phyloP scores from a whole-genome alignment of 1,284 basidiomycete genomes.

The Apiotrichum gracile region DNA sequence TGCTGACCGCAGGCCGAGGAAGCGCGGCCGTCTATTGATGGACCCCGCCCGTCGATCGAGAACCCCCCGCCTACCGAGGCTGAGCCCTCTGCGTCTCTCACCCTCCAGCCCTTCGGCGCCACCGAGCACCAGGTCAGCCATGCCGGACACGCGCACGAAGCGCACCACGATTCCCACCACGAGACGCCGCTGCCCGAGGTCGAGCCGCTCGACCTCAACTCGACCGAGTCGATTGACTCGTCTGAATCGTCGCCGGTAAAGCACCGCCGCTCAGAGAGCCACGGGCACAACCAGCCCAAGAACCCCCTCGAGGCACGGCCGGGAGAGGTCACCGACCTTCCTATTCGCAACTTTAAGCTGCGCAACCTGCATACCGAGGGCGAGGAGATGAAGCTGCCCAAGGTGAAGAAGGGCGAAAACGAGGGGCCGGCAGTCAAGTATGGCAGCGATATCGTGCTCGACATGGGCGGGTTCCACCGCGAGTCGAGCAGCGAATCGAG shows the following conservation, averaged over 20 bases:
- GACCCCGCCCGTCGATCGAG: conserved; percentile 1
- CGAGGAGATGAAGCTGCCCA: conserved; percentile 56
- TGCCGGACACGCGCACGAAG: conserved; percentile 9
- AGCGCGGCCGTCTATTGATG: no score
- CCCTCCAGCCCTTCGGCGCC: conserved; percentile 42
- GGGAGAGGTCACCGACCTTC: conserved; percentile 23
- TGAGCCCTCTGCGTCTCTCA: conserved; percentile 13
- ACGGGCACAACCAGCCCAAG: conserved; percentile 13
- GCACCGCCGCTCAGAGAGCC: background rate
- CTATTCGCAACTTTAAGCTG: conserved; percentile 24
- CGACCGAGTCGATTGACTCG: background rate
- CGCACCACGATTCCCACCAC: background rate
- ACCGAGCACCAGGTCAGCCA: conserved; percentile 30
- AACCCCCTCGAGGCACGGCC: conserved; percentile 35
- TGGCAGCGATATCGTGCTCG: conserved; percentile 53
- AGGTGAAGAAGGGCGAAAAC: conserved; percentile 49
- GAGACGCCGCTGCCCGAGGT: conserved; percentile 28
- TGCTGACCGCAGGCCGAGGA: conserved; percentile 1
- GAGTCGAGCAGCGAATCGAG: background rate
- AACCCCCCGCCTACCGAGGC: background rate
- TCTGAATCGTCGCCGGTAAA: background rate
- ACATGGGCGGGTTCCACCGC: conserved; percentile 50
- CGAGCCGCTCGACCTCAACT: conserved; percentile 47
- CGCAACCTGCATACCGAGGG: conserved; percentile 17
- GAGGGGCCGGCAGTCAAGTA: conserved; percentile 64